phyloP scores from a whole-genome alignment of 2,329 filamentous ascomycete genomes.

The Decorospora gaudefroyi region DNA sequence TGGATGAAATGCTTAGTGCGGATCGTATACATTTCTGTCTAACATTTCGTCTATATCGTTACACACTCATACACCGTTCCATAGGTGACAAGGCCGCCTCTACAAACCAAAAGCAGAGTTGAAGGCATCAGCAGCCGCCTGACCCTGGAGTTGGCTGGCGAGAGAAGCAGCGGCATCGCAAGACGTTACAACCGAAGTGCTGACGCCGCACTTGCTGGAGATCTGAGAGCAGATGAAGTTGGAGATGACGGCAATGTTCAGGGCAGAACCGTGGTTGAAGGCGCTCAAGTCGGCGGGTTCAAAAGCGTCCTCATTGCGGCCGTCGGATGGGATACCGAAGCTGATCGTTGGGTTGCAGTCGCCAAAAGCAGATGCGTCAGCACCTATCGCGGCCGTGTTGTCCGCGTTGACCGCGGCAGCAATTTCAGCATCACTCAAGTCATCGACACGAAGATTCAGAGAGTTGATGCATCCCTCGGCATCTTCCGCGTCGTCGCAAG shows the following conservation, averaged over 20 bases:
- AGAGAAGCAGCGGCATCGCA: constrained; percentile 31
- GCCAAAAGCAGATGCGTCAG: constrained; percentile 45
- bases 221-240: constrained; percentile 56
- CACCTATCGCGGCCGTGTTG: constrained; percentile 1
- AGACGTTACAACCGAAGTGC: constrained; percentile 23
- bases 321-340: constrained; percentile 57
- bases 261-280: constrained; percentile 60
- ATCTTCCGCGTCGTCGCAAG: constrained; percentile 57
- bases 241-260: constrained; percentile 55
- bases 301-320: constrained; percentile 53
- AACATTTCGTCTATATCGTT: not conserved
- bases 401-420: constrained; percentile 51
- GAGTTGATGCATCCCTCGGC: constrained; percentile 61
- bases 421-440: constrained; percentile 59
- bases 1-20: too few relatives aligned
- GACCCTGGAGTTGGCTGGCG: constrained; percentile 25
- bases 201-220: constrained; percentile 33
- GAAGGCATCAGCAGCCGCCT: constrained; percentile 38
- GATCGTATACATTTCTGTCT: too few relatives aligned
- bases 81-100: not conserved
- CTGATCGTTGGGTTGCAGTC: constrained; percentile 56
- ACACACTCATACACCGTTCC: not conserved
- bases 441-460: constrained; percentile 58
- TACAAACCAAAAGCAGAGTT: constrained; percentile 36
- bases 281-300: constrained; percentile 49